Base-by-base conservation (phyloP, 2,329 filamentous ascomycete genomes). In the Seiridium cupressi region DNA sequence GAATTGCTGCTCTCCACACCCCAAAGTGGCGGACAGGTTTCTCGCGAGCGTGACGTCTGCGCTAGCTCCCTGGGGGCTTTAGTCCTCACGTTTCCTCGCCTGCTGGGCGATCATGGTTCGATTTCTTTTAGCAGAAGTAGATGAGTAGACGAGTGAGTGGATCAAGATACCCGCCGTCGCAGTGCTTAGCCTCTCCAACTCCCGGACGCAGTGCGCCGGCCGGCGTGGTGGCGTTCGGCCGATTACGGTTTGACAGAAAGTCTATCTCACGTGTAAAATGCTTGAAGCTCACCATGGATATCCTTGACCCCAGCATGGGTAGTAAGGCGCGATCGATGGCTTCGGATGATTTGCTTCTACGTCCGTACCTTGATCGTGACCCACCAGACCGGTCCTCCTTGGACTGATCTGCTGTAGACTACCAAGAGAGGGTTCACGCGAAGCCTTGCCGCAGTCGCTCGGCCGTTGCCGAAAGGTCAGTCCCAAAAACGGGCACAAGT, bases 361-460 rank as follows among this genome's bases (percentile, higher is more conserved):
- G 69, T 67, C 64, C 70, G 69, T 71, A 72, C 65, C 66, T 69
- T 65, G 66, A 65, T 42, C 7, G 13, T 42, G 38, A 13, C n/a
- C 53, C 18, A 55, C 13, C 36, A 18, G 9, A 35, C 40, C 32
- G n/a, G 40, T n/a, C 38, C n/a, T 31, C 4, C 18, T 13, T 11
- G 9, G 40, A 31, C 56, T 63, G 53, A 59, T 64, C 65, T 66
- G 65, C 64, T 55, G 64, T 35, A 38, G 34, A n/a, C 32, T 35
- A n/a, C 35, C 60, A 57, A 64, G 46, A 46, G 54, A 57, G 61
- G 11, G 38, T 57, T 26, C 18, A 61, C 60, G 57, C 48, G 57
- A 64, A 64, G 66, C 64, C 70, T 61, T 65, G 63, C 61, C 61
- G 57, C 62, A 61, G 55, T 67, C 61, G 61, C 62, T 69, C 64